Evolutionary conservation across 371 early-diverging fungal genomes (phyloP).

Genomic region (Circinella umbellata): DNA sequence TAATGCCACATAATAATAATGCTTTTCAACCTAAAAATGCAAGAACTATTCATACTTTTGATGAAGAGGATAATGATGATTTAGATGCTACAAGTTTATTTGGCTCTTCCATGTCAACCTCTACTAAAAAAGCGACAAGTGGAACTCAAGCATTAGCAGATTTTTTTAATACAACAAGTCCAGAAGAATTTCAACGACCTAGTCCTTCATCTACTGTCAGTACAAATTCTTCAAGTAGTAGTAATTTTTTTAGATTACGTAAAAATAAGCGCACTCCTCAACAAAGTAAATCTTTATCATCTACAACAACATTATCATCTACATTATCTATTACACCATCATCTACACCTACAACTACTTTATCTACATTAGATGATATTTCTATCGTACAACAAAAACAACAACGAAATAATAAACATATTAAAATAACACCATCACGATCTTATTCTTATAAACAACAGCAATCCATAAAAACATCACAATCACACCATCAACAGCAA

Average conservation of each 20-base stretch:
- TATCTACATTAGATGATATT: background rate
- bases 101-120: slow-evolving; percentile 5
- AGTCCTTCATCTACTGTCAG: slow-evolving; percentile 1
- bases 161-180: slow-evolving; percentile 39
- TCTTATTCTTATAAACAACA: background rate
- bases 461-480: slow-evolving; percentile 1
- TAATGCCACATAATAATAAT: slow-evolving; percentile 24
- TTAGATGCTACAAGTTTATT: slow-evolving; percentile 11
- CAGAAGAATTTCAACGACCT: slow-evolving; percentile 31
- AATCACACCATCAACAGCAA: background rate
- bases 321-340: slow-evolving; percentile 2
- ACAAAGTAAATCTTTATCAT: too few relatives aligned
- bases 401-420: background rate
- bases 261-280: background rate
- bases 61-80: slow-evolving; percentile 22
- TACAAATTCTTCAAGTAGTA: background rate
- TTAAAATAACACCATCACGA: background rate
- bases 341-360: background rate
- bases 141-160: slow-evolving; percentile 43
- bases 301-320: background rate
- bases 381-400: background rate
- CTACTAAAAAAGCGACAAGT: slow-evolving; percentile 23
- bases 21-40: slow-evolving; percentile 42
- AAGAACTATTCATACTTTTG: slow-evolving; percentile 17
- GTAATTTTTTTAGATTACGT: slow-evolving; percentile 1